Base-by-base conservation (phyloP, 2,329 filamentous ascomycete species). In the Albifimbria verrucaria region DNA sequence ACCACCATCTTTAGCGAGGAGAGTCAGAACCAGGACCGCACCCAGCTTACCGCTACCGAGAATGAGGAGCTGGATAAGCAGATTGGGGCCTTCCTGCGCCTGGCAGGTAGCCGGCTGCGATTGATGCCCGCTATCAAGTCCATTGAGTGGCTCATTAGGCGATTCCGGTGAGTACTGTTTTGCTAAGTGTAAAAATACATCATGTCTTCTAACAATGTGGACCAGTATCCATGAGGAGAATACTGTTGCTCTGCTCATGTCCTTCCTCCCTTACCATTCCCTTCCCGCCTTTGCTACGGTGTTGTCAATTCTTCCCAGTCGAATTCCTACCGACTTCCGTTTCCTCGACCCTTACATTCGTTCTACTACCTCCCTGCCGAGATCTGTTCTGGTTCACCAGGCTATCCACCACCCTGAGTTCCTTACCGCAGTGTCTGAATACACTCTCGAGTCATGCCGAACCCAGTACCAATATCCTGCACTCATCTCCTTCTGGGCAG, bases 181-280 rank as follows among this genome's bases (percentile, higher is more conserved):
- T 18, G n/a, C 10, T 22, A 26, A n/a, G n/a, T n/a, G n/a, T n/a
- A n/a, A n/a, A n/a, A n/a, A n/a, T n/a, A n/a, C n/a, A n/a, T n/a
- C n/a, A n/a, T n/a, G n/a, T n/a, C n/a, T 46, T 41, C 50, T 54
- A 54, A 60, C 52, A 22, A 32, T 46, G 49, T 46, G 9, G 17
- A 10, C 42, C 61, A 95, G 92, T 61, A 85, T 96, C 49, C 94
- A 99, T 68, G 90, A 97, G 69, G 87, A 92, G 72, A 97, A 96
- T 70, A 93, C 90, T 4, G 77, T 83, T 3, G 81, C 81, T 28
- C 75, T 96, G 15, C 77, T 97, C 43, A 81, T 92, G 59, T 90
- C 92, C 3, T 97, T 97, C 68, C 79, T 99, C 5, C 94, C 94
- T 2, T 97, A 96, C 71, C 92, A 99, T 69, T 86, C 87, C 7